phyloP scores from a whole-genome alignment of 2,329 filamentous ascomycete genomes.

The Pseudogymnoascus sp. region DNA sequence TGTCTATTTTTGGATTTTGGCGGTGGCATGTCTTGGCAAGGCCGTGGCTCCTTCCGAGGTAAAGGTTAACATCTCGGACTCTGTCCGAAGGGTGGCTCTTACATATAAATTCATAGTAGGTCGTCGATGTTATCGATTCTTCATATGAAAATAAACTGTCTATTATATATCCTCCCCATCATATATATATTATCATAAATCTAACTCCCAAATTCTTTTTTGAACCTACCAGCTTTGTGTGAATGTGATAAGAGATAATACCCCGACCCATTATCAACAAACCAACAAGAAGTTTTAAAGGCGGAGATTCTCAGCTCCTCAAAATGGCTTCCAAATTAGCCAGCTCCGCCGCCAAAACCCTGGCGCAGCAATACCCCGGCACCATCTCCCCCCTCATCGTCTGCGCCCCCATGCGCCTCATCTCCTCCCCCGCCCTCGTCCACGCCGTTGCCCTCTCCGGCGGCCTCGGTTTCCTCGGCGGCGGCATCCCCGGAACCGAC shows the following conservation, averaged over 20 bases:
- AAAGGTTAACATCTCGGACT: neutral
- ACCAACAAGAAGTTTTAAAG: neutral
- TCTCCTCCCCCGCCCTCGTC: conserved; percentile 49
- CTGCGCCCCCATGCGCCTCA: conserved; percentile 62
- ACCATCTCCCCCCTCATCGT: conserved; percentile 49
- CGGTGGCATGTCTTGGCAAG: neutral
- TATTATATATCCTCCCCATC: neutral
- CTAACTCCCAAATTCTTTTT: neutral
- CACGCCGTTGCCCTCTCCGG: conserved; percentile 51
- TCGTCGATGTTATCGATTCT: neutral
- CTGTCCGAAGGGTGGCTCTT: neutral
- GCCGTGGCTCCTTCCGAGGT: neutral
- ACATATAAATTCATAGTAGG: neutral
- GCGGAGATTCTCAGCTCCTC: neutral
- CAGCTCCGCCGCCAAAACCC: neutral
- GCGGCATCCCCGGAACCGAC: conserved; percentile 34
- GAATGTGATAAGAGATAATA: neutral
- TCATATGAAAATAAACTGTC: neutral
- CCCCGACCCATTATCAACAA: neutral
- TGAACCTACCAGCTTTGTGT: neutral
- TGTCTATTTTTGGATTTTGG: neutral
- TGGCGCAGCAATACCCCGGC: conserved; percentile 49
- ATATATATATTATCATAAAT: neutral
- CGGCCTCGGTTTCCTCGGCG: conserved; percentile 43
- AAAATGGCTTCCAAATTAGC: neutral